Evolutionary conservation across 164 flowering plant genomes (phyloP).

Genomic region (Liquidambar formosana): DNA sequence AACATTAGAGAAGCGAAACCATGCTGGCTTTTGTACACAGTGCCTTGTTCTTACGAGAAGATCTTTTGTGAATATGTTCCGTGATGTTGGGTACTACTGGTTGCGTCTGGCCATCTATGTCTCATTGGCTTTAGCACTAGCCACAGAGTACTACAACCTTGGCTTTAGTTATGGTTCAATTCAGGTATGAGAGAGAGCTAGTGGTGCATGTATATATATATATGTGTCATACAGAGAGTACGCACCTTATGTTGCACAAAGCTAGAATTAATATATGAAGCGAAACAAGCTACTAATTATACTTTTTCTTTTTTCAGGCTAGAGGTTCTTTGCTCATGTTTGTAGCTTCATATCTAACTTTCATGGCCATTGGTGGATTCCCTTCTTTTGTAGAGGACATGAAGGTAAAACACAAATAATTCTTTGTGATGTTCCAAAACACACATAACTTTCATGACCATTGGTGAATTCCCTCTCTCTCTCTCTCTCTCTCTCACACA

Average conservation of each 20-base stretch:
- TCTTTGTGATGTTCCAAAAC: too few species aligned
- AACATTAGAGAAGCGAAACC: constrained; percentile 89
- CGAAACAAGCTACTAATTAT: too few species aligned
- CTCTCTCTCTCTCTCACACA: too few species aligned
- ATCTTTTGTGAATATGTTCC: constrained; percentile 87
- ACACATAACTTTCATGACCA: too few species aligned
- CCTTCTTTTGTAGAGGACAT: constrained; percentile 97
- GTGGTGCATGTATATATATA: too few species aligned
- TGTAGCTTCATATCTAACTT: constrained; percentile 91
- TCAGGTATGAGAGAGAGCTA: constrained; percentile 48
- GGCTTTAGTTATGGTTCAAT: constrained; percentile 82
- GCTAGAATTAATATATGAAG: too few species aligned
- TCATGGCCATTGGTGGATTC: constrained; percentile 98
- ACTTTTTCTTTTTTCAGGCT: constrained; percentile 50
- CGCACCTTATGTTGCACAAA: too few species aligned
- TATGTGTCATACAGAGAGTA: too few species aligned
- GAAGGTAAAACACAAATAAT: constrained; percentile 79
- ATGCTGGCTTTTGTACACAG: constrained; percentile 92
- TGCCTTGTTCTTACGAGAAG: constrained; percentile 76
- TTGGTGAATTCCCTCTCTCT: too few species aligned
- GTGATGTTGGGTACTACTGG: constrained; percentile 99
- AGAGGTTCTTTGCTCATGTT: constrained; percentile 93
- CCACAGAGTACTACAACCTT: constrained; percentile 77
- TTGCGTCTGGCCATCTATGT: constrained; percentile 83
- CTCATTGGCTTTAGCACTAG: constrained; percentile 86